Base-by-base conservation (phyloP, 2,329 filamentous ascomycete genomes). In the Clathrospora elynae region DNA sequence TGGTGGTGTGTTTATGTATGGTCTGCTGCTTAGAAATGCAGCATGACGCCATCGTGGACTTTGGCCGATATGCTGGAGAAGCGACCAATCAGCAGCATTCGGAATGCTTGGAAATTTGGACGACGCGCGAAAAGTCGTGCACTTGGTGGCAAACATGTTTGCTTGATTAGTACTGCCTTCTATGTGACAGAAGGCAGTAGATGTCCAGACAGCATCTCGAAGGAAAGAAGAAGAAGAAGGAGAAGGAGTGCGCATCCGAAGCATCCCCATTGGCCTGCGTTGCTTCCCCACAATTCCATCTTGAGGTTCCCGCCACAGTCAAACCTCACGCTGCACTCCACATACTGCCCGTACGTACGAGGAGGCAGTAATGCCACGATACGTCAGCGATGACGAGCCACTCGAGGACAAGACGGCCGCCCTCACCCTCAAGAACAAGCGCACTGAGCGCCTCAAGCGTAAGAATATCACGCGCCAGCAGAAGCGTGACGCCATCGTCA, bases 401-500 rank as follows among this genome's bases (percentile, higher is more conserved):
- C 66, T 80, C 9, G 68, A 78, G 18, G 76, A 78, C 47, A 71
- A 71, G n/a, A 82, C 79, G 3, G 73, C 72, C 33, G 62, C 71
- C 1, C 67, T 82, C 10, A 59, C 71, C 1, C 68, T 80, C 16
- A 73, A 64, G 33, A 82, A 78, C 6, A 82, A 80, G 58, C 76
- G 76, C 38, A 80, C 75, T 5, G 73, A 77, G 53, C 74, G 80
- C 20, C 68, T 73, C 50, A 66, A 74, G 42, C 74, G 72, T 42
- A 67, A 68, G 53, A 72, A 67, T 44, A 58, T 55, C 4, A 57
- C 54, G 17, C 59, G 61, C 25, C 55, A 65, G 19, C 49, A 54
- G 34, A 57, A 66, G 20, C 63, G 51, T 12, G 64, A 70, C 19
- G 61, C 61, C 37, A 54, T 60, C 8, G 57, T 59, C 20, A 69